Conservation (phyloP, 441 rosid species). For the Daphne laureola region DNA sequence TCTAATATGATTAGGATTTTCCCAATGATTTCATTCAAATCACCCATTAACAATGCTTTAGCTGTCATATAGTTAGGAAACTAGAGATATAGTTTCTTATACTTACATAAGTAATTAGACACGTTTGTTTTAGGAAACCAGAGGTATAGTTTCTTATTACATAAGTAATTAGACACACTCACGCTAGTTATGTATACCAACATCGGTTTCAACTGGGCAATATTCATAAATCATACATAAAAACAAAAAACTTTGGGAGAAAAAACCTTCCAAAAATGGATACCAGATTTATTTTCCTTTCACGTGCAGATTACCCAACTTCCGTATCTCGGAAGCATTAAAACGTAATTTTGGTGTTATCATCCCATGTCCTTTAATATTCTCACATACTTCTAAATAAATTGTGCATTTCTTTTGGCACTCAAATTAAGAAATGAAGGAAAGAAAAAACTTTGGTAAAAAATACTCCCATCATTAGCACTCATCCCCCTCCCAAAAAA, state of each 20-base stretch:
- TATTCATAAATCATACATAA: slow-evolving; percentile 11
- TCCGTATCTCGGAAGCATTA: slow-evolving; percentile 1
- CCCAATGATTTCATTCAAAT: slow-evolving; percentile 5
- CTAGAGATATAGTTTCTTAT: too few species aligned
- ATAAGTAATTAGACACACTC: not conserved
- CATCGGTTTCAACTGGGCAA: slow-evolving; percentile 7
- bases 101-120: not conserved
- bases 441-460: too few species aligned
- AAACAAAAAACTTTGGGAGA: not conserved
- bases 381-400: too few species aligned
- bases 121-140: not conserved
- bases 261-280: too few species aligned
- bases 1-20: slow-evolving; percentile 11
- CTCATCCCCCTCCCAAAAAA: too few species aligned
- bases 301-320: slow-evolving; percentile 16
- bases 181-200: slow-evolving; percentile 11
- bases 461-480: too few species aligned
- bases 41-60: not conserved
- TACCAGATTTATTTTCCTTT: not conserved
- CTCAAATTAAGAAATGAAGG: too few species aligned
- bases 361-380: slow-evolving; percentile 1
- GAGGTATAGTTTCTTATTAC: too few species aligned
- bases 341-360: not conserved
- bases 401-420: too few species aligned
- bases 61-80: too few species aligned